Base-by-base conservation (phyloP, 768 basidiomycete species). In the Leccinum boreale region DNA sequence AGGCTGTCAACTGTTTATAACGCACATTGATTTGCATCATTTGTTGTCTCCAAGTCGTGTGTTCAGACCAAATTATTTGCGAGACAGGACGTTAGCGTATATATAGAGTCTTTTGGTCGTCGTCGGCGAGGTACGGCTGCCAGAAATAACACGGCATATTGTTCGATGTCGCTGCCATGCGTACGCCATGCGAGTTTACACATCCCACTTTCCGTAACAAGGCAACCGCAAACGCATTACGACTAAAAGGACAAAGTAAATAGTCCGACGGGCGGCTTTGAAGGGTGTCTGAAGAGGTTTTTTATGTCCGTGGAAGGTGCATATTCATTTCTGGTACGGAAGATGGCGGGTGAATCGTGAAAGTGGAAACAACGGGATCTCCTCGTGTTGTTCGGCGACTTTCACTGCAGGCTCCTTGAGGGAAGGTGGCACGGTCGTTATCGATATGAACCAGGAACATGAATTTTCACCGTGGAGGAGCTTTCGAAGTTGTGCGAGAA, bases 381-480 rank as follows among this genome's bases (percentile, higher is more conserved):
- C 28, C 48, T 50, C n/a, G 31, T 6, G 19, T 29, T 24, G 29
- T 33, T 50, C 50, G 21, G 50, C 54, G 50, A 49, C 35, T 54
- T 36, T 28, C 23, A 9, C 15, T 19, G 9, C 19, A 42, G 39
- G 31, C 50, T 56, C 53, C 47, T 14, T 35, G 44, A 33, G 31
- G 11, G 48, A 39, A 54, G 64, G 60, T 57, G 52, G n/a, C 31
- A 12, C 4, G 19, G 29, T 46, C 14, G 52, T 60, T 42, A 48
- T 45, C 49, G 45, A 28, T 42, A 19, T 49, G 57, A 56, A 57
- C 52, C 55, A 64, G 58, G 60, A 57, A 65, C 59, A 39, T 33
- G 55, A 50, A 57, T 46, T 48, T 56, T 56, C 31, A 21, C 44
- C 51, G 58, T 49, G 57, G 55, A 51, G 56, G 57, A 55, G 29